phyloP scores from a whole-genome alignment of 495 filamentous ascomycete genomes.

The Xylaria castorea region DNA sequence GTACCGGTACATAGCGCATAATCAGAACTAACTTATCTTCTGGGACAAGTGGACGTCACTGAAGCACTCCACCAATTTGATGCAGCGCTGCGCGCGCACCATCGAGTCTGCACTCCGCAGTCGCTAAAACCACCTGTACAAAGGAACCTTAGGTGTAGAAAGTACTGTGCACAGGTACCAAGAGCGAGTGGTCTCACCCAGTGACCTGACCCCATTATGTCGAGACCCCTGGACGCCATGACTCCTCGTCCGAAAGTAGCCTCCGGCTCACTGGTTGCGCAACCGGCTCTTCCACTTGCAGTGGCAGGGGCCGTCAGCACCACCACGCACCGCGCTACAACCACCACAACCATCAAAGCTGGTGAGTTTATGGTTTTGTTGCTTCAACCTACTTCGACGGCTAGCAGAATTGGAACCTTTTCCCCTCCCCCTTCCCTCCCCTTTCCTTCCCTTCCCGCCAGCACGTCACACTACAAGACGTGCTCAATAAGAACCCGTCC shows the following conservation, averaged over 20 bases:
- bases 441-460: background rate
- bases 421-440: constrained; percentile 7
- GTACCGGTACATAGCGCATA: background rate
- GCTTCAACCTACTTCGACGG: constrained; percentile 17
- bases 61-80: background rate
- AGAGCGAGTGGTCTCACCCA: background rate
- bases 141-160: background rate
- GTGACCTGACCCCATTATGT: constrained; percentile 12
- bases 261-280: constrained; percentile 36
- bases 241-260: constrained; percentile 41
- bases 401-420: background rate
- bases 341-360: constrained; percentile 20
- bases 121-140: background rate
- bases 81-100: constrained; percentile 11
- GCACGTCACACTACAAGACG: background rate
- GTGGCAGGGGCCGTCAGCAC: constrained; percentile 12
- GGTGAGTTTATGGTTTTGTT: constrained; percentile 25
- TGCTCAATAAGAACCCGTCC: background rate
- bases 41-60: background rate
- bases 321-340: constrained; percentile 8
- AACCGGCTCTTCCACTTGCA: constrained; percentile 26
- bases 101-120: constrained; percentile 6
- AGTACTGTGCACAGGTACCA: background rate
- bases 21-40: no score
- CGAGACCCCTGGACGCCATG: constrained; percentile 33